Evolutionary conservation across 139 green algal genomes (phyloP), one percentile per base, ranked within the genome.

Genomic region (Micractinium conductrix): DNA sequence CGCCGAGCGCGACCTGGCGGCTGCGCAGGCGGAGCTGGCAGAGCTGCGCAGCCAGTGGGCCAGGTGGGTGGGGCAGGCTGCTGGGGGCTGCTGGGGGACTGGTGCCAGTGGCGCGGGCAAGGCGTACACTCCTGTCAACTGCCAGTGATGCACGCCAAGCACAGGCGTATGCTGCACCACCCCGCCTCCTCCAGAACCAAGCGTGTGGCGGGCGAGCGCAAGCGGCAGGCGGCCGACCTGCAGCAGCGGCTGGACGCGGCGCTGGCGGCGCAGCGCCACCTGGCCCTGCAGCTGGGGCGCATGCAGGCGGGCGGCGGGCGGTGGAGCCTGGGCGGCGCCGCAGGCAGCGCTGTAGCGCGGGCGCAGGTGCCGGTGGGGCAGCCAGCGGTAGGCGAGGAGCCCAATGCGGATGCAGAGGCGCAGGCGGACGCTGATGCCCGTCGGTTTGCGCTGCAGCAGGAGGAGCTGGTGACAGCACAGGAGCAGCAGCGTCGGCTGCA

Each of bases 381-480:
- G n/a, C 26, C 24, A 2, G 44, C 76, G 58, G 58, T 58, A 82
- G 40, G 33, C 26, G 76, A 28, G n/a, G 4, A 43, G 72, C 30
- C 22, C 44, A 10, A 42, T 14, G n/a, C 44, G 6, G 72, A n/a
- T 30, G n/a, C 44, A 7, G 50, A 55, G 53, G 50, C 53, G 35
- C 37, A 69, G 50, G 50, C 37, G 28, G 74, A 48, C 28, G 76
- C 38, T 8, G 45, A 12, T 6, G 62, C 44, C 42, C 48, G 68
- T 71, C 87, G 87, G 40, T 92, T 95, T 87, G 89, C 86, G 21
- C 67, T 74, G 70, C 92, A 95, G 88, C 92, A 95, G 83, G 91
- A 94, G 48, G 88, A 94, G 89, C 88, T 95, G 45, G 90, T 90
- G 35, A 30, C 45, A 4, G 85, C 94, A 12, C 68, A 83, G 14